Base-by-base conservation (phyloP, 495 filamentous ascomycete genomes). In the Aspergillus nidulans region DNA sequence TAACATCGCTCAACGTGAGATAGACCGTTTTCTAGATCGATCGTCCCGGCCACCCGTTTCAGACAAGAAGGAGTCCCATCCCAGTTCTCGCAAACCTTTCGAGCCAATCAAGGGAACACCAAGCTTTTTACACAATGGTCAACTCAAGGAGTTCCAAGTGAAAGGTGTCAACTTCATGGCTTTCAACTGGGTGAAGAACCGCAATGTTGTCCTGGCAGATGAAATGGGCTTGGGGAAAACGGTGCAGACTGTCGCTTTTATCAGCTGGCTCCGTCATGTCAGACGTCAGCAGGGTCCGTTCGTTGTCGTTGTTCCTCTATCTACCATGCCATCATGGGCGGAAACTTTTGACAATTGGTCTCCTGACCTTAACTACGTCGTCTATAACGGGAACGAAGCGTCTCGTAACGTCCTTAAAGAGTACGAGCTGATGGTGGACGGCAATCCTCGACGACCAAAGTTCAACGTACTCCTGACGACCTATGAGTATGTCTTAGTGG, bases 181-280 rank as follows among this genome's bases (percentile, higher is more conserved):
- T 36, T 89, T 91, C 63, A 95, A 96, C 67, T 99, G 94, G 94
- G 88, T 87, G 40, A 84, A 85, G 57, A 85, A 84, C 40, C 89
- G 90, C 61, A 97, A 97, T 62, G 92, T 96, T 58, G 96, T 99
- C 49, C 78, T 99, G 13, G 94, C 94, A 12, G 94, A 99, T 61
- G 94, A 99, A 66, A 99, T 99, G 94, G 94, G 94, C 52, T 77
- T 99, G 24, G 94, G 94, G 21, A 99, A 99, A 75, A 99, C 94
- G 1, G 92, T 99, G 3, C 94, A 99, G 70, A 97, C 92, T 1
- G 91, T 99, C 19, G 80, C 94, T 0, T 97, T 97, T 69, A 86
- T 97, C 76, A 96, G 92, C 66, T 97, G 95, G 92, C 80, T 99
- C 56, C 87, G 91, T n/a, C 92, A 97, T 73, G 86, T 90, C 40